phyloP scores from a whole-genome alignment of 2,329 filamentous ascomycete species.

The Botrytis paeoniae region DNA sequence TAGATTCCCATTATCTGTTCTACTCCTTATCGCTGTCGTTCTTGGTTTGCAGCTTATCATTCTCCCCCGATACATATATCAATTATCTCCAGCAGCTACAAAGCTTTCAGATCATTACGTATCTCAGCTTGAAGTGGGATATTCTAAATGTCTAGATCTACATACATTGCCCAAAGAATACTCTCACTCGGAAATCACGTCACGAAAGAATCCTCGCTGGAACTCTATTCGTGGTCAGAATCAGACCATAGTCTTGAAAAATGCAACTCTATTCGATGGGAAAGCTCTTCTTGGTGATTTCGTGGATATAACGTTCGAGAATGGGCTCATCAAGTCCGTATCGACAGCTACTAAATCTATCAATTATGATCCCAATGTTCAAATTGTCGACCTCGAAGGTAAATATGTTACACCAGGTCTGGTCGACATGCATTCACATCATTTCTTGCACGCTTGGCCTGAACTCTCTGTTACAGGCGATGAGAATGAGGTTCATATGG shows the following conservation, averaged over 20 bases:
- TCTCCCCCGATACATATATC: conserved; percentile 31
- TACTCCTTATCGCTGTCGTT: conserved; percentile 25
- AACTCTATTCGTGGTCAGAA: conserved; percentile 41
- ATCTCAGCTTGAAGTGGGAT: conserved; percentile 27
- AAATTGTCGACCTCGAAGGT: conserved; percentile 39
- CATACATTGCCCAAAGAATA: conserved; percentile 25
- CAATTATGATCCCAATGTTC: conserved; percentile 22
- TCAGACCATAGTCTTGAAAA: conserved; percentile 40
- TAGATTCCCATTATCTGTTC: conserved; percentile 28
- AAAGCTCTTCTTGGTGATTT: conserved; percentile 36
- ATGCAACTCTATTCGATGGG: conserved; percentile 46
- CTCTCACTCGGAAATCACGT: conserved; percentile 21
- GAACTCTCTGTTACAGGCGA: conserved; percentile 37
- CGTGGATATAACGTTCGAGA: conserved; percentile 42
- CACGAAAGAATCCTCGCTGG: conserved; percentile 43
- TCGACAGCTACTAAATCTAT: conserved; percentile 24
- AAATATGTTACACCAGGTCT: conserved; percentile 45
- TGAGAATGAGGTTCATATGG: conserved; percentile 41
- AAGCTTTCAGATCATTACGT: conserved; percentile 29
- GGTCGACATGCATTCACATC: conserved; percentile 48
- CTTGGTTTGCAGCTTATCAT: conserved; percentile 31
- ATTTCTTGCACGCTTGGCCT: conserved; percentile 40
- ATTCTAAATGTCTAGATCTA: conserved; percentile 34
- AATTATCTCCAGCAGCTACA: conserved; percentile 22
- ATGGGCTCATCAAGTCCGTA: conserved; percentile 41